Percentiles rank a stretch among this genome's conserved stretches.
These are phyloP conservation scores for Ophiostoma triangulosporum DNA, from an alignment of 2,329 filamentous ascomycete species.

Conservation along the genomic window DNA sequence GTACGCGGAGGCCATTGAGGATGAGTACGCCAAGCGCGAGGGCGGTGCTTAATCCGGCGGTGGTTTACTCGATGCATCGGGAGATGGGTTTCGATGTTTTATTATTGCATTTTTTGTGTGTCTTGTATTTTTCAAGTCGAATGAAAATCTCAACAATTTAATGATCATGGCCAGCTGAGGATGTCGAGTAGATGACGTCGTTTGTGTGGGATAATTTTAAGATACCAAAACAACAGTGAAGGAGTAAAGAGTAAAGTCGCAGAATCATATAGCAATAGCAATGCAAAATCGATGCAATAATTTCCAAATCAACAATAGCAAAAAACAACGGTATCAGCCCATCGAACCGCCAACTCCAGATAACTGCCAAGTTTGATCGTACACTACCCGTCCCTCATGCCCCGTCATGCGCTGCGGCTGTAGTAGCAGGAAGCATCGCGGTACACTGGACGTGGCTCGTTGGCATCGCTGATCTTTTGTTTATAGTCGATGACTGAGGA, in stretches of 20 bases:
- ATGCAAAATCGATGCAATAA: too few species aligned
- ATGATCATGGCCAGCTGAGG: background rate
- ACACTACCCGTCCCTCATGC: background rate
- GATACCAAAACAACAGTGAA: too few species aligned
- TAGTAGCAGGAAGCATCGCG: constrained; percentile 10
- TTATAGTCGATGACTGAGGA: constrained; percentile 10
- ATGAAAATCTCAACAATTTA: background rate
- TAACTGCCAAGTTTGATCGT: background rate
- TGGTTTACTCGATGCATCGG: background rate
- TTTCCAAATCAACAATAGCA: too few species aligned
- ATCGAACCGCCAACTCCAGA: background rate
- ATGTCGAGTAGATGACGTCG: too few species aligned
- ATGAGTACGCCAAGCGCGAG: constrained; percentile 50
- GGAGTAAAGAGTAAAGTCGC: too few species aligned
- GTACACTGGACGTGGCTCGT: constrained; percentile 8
- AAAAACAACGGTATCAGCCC: too few species aligned
- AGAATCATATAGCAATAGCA: too few species aligned
- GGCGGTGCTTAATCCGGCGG: constrained; percentile 43
- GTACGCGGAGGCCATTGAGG: constrained; percentile 48
- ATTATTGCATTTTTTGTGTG: background rate
- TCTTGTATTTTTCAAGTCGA: too few species aligned
- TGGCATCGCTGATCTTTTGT: constrained; percentile 2
- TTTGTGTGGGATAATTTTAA: background rate
- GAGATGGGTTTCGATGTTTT: background rate
- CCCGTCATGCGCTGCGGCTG: background rate